Evolutionary conservation across 352 stramenopile species (phyloP), one percentile per base, ranked within the genome.

Genomic region (Globisporangium sylvaticum): DNA sequence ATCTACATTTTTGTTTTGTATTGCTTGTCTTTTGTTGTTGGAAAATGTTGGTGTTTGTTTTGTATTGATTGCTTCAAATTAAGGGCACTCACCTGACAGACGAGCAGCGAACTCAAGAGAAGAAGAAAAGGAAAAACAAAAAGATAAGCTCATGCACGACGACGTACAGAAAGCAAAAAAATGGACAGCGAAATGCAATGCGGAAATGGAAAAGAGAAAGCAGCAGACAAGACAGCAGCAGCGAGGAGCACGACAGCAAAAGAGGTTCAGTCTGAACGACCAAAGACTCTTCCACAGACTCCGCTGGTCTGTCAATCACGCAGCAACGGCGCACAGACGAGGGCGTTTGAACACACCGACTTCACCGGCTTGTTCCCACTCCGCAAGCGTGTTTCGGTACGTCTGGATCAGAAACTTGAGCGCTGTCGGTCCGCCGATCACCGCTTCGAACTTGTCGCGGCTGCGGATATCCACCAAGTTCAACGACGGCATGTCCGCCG

Each of bases 361-460:
- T 55, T 92, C 74, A 15, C 84, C 84, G 0, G 76, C 78, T 29
- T 89, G 82, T 59, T 95, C 83, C 87, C 87, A 95, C 55, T 79
- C 81, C 10, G 71, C 81, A 22, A 90, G 71, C 54, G 82, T 80
- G 62, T 74, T 88, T 59, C 84, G 75, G 59, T 89, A 90, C 20
- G 78, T 90, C 71, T 91, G 79, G 48, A 92, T 90, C 10, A 95
- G 76, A 64, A 91, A 83, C 73, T 92, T 91, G 58, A 91, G 71
- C n/a, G 81, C 83, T 18, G 78, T 86, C 4, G 74, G 81, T 0
- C 87, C 87, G 18, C 87, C 87, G 58, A 95, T 95, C 10, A 95
- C 84, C 15, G 79, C 75, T 53, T 93, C 84, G 4, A 92, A 73
- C 56, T 83, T 88, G 66, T 95, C 82, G 31, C 84, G 84, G 54